Conservation (phyloP, 2,329 filamentous ascomycete genomes). For the Fusarium burgessii region DNA sequence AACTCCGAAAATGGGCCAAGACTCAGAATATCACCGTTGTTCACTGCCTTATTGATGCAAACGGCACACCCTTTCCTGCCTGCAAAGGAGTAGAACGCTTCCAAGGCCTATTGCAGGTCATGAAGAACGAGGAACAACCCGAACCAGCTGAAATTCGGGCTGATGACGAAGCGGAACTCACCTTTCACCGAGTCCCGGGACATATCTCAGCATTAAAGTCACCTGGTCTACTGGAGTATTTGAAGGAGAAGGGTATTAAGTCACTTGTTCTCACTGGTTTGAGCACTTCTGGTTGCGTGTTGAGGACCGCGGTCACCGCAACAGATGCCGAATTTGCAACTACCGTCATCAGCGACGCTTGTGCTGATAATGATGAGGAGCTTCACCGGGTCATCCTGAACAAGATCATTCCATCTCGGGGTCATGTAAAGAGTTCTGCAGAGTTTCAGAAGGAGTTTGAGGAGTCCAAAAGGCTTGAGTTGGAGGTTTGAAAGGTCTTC, state of each 20-base stretch:
- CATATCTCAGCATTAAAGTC: constrained; percentile 9
- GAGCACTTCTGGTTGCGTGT: constrained; percentile 8
- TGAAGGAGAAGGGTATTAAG: constrained; percentile 1
- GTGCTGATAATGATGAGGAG: neutral
- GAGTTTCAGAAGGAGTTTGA: neutral
- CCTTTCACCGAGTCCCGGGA: neutral
- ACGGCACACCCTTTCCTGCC: neutral
- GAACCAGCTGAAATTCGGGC: constrained; percentile 4
- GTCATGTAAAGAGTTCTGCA: neutral
- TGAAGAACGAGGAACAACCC: neutral
- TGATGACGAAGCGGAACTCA: neutral
- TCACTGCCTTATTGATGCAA: constrained; percentile 6
- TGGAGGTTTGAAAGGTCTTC: too few species aligned
- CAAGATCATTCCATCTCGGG: neutral
- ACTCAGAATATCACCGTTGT: neutral
- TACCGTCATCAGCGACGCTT: constrained; percentile 5
- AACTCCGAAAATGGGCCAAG: constrained; percentile 10
- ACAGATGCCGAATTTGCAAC: constrained; percentile 9
- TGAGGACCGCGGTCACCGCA: neutral
- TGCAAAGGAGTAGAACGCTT: neutral
- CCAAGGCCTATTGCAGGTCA: neutral
- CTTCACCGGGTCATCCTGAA: constrained; percentile 3
- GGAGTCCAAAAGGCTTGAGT: neutral
- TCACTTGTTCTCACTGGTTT: neutral
- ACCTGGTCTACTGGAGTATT: neutral